Conservation (phyloP, 306 rosid genomes). For the Trifolium repens region DNA sequence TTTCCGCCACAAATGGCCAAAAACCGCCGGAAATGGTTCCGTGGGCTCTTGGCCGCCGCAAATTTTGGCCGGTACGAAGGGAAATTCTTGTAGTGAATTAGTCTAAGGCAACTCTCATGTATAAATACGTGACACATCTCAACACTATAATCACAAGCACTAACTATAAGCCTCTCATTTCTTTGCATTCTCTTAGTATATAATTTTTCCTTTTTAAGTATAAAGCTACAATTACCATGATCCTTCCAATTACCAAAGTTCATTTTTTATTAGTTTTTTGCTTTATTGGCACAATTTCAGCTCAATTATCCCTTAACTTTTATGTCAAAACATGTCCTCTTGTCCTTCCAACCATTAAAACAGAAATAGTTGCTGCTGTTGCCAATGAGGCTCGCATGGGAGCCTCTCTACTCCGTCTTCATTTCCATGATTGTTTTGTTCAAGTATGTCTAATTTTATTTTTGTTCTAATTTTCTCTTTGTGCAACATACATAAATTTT, state of each 20-base stretch:
- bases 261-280: conserved; percentile 32
- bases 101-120: not conserved
- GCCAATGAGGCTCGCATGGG: conserved; percentile 76
- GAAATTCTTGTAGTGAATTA: too few species aligned
- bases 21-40: too few species aligned
- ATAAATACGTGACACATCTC: conserved; percentile 41
- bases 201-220: not conserved
- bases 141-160: conserved; percentile 18
- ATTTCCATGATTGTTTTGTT: conserved; percentile 88
- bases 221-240: not conserved
- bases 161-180: conserved; percentile 2
- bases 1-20: too few species aligned
- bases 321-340: conserved; percentile 58
- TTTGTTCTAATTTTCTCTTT: not conserved
- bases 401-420: conserved; percentile 83
- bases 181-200: not conserved
- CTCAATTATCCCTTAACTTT: conserved; percentile 61
- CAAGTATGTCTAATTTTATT: conserved; percentile 57
- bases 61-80: too few species aligned
- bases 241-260: conserved; percentile 13
- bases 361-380: conserved; percentile 52
- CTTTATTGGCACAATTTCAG: conserved; percentile 48
- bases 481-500: not conserved
- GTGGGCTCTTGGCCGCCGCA: too few species aligned
- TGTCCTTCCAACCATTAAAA: conserved; percentile 60